phyloP scores from a whole-genome alignment of 306 rosid species.

The Prunus davidiana region DNA sequence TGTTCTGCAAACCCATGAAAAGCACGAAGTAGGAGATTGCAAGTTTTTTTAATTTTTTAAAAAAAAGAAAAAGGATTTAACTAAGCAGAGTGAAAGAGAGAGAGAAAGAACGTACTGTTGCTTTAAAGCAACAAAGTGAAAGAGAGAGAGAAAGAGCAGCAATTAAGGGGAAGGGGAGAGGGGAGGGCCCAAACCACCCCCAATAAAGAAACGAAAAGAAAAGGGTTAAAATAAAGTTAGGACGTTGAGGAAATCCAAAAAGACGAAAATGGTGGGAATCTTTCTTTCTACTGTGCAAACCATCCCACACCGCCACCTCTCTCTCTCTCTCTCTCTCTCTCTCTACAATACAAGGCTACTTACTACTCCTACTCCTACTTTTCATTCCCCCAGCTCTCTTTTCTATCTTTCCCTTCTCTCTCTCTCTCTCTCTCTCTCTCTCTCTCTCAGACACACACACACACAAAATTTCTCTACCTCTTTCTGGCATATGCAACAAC shows the following conservation, averaged over 20 bases:
- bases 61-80: no score
- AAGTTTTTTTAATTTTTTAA: conserved; percentile 7
- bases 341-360: no score
- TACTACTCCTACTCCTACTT: conserved; percentile 25
- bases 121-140: conserved; percentile 44
- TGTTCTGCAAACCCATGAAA: conserved; percentile 45
- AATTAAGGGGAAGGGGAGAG: conserved; percentile 15
- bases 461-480: conserved; percentile 42
- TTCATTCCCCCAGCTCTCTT: conserved; percentile 9
- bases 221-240: conserved; percentile 31
- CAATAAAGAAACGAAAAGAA: conserved; percentile 46
- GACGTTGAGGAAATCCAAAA: conserved; percentile 34
- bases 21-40: conserved; percentile 38
- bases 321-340: neutral
- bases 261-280: conserved; percentile 55
- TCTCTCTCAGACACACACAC: conserved; percentile 9
- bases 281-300: conserved; percentile 38
- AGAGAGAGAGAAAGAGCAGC: conserved; percentile 23
- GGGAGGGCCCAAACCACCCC: conserved; percentile 31
- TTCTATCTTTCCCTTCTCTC: neutral
- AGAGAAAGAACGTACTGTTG: conserved; percentile 21
- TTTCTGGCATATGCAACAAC: conserved; percentile 28
- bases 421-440: neutral
- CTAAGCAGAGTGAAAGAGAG: conserved; percentile 26
- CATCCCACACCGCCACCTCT: conserved; percentile 50